A percentile compares a stretch with the other conserved stretches of the same genome.
These are phyloP conservation scores for Aspergillus hancockii DNA, from an alignment of 495 filamentous ascomycete species.

Conservation along the genomic window DNA sequence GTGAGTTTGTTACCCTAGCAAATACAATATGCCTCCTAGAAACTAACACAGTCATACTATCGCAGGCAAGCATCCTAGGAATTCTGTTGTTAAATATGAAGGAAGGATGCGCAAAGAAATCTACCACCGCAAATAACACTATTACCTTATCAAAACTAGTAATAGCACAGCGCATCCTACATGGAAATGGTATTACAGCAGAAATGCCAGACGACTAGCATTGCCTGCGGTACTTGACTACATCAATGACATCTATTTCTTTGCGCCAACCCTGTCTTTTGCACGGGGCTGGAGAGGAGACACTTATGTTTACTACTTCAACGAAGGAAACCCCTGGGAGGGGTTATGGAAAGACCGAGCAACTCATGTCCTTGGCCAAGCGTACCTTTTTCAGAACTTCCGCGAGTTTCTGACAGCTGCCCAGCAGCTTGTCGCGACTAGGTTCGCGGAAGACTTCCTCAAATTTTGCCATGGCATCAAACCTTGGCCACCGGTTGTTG, in stretches of 20 bases:
- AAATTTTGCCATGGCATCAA: slow-evolving; percentile 42
- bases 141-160: slow-evolving; percentile 21
- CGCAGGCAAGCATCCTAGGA: slow-evolving; percentile 30
- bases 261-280: slow-evolving; percentile 36
- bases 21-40: neutral
- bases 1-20: slow-evolving; percentile 22
- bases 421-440: slow-evolving; percentile 30
- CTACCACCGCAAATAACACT: slow-evolving; percentile 27
- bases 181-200: slow-evolving; percentile 30
- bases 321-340: slow-evolving; percentile 50
- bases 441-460: slow-evolving; percentile 45
- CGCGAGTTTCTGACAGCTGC: slow-evolving; percentile 33
- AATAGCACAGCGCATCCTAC: slow-evolving; percentile 28
- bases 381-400: slow-evolving; percentile 49
- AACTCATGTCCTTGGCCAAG: slow-evolving; percentile 48
- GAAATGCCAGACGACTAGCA: slow-evolving; percentile 33
- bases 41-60: neutral
- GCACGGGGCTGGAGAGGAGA: slow-evolving; percentile 39
- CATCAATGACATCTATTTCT: slow-evolving; percentile 40
- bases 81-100: slow-evolving; percentile 28
- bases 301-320: slow-evolving; percentile 50
- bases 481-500: slow-evolving; percentile 35
- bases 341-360: slow-evolving; percentile 42
- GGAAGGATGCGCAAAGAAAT: slow-evolving; percentile 31
- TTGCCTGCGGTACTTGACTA: slow-evolving; percentile 36